Percentiles rank a stretch among this genome's conserved stretches.
Conservation (phyloP, 2,329 filamentous ascomycete genomes). For the Fusarium sp. region DNA sequence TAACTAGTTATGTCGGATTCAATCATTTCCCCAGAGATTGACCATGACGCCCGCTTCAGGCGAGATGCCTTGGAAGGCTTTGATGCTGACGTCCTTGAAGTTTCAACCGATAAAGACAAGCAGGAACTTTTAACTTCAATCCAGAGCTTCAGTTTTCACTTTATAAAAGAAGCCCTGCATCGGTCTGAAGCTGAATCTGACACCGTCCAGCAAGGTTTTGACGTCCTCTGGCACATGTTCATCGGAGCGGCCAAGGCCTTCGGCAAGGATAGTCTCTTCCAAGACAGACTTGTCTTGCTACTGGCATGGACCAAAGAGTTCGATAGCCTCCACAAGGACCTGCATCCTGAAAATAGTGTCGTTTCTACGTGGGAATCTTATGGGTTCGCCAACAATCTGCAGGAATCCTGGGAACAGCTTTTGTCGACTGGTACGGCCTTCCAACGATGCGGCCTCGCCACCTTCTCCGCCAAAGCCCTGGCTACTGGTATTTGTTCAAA, state of each 20-base stretch:
- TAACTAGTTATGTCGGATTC: not conserved
- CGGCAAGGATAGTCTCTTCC: slow-evolving; percentile 1
- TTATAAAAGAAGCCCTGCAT: not conserved
- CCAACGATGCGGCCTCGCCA: slow-evolving; percentile 8
- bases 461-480: slow-evolving; percentile 16
- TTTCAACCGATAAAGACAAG: not conserved
- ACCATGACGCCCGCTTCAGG: not conserved
- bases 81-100: not conserved
- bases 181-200: no score
- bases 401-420: slow-evolving; percentile 4
- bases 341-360: not conserved
- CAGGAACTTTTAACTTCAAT: not conserved
- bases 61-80: not conserved
- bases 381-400: slow-evolving; percentile 10
- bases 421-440: not conserved
- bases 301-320: slow-evolving; percentile 15
- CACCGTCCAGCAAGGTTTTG: not conserved
- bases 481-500: not conserved
- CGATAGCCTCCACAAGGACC: not conserved
- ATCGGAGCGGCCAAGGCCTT: not conserved
- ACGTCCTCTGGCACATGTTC: slow-evolving; percentile 4
- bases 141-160: not conserved
- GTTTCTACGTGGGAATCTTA: slow-evolving; percentile 12
- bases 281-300: slow-evolving; percentile 10
- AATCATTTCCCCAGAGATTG: not conserved